Percentiles rank a stretch among this genome's conserved stretches.
Conservation (phyloP, 257 asterid genomes). For the Solanum commersonii region DNA sequence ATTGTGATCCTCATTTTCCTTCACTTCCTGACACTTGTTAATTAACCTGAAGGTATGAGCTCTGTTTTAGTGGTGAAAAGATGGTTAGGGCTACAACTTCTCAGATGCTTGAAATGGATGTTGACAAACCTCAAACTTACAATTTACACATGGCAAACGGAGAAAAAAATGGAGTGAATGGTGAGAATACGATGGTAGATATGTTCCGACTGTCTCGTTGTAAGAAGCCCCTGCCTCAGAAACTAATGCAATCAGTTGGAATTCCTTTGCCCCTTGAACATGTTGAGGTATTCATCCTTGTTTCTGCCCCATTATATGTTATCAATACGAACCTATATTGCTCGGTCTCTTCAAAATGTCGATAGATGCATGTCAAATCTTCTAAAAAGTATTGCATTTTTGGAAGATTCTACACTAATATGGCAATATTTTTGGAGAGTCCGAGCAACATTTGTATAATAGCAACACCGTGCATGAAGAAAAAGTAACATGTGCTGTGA, state of each 20-base stretch:
- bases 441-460: background rate
- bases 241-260: conserved; percentile 53
- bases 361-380: background rate
- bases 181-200: conserved; percentile 54
- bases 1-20: background rate
- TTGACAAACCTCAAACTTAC: conserved; percentile 38
- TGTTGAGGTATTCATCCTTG: conserved; percentile 54
- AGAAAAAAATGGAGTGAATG: conserved; percentile 43
- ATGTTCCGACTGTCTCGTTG: conserved; percentile 78
- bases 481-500: background rate
- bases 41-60: conserved; percentile 70
- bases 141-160: conserved; percentile 36
- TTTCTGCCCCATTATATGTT: background rate
- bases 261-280: conserved; percentile 76
- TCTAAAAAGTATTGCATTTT: background rate
- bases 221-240: conserved; percentile 69
- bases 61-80: conserved; percentile 75
- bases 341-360: background rate
- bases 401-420: background rate
- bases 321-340: background rate
- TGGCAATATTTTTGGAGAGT: background rate
- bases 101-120: conserved; percentile 46
- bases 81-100: conserved; percentile 38
- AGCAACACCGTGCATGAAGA: background rate
- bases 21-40: conserved; percentile 6